phyloP scores from a whole-genome alignment of 176 grass and related monocot species.

The Coix lacrymajobi region DNA sequence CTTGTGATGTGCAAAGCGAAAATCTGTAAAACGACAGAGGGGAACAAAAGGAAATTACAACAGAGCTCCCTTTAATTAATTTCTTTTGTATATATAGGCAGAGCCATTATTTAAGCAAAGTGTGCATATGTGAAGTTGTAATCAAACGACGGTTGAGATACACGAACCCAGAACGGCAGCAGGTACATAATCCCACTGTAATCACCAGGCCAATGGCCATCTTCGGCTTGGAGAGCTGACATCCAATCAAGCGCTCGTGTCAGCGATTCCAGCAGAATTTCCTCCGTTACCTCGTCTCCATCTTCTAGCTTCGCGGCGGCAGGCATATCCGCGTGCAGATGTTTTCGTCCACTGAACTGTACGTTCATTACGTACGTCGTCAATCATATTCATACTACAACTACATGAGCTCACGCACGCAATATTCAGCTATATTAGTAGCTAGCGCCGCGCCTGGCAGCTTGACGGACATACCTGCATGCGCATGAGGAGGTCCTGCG shows the following conservation, averaged over 20 bases:
- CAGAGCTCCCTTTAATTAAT: not conserved
- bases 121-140: not conserved
- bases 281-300: not conserved
- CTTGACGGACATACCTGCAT: no score
- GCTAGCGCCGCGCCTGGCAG: no score
- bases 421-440: no score
- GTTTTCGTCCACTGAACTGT: no score
- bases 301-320: not conserved
- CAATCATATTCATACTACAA: no score
- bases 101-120: not conserved
- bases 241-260: not conserved
- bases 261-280: not conserved
- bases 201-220: slow-evolving; percentile 19
- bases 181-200: not conserved
- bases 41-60: not conserved
- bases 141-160: rapidly evolving
- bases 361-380: no score
- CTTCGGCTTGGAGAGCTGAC: not conserved
- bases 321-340: not conserved
- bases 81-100: not conserved
- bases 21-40: not conserved
- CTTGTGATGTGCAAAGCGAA: not conserved
- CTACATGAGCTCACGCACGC: no score
- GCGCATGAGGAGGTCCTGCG: slow-evolving; percentile 9
- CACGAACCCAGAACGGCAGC: not conserved